Percentiles rank a stretch among this genome's conserved stretches.
phyloP scores from a whole-genome alignment of 2,329 filamentous ascomycete species.

The Paramyrothecium sp. region DNA sequence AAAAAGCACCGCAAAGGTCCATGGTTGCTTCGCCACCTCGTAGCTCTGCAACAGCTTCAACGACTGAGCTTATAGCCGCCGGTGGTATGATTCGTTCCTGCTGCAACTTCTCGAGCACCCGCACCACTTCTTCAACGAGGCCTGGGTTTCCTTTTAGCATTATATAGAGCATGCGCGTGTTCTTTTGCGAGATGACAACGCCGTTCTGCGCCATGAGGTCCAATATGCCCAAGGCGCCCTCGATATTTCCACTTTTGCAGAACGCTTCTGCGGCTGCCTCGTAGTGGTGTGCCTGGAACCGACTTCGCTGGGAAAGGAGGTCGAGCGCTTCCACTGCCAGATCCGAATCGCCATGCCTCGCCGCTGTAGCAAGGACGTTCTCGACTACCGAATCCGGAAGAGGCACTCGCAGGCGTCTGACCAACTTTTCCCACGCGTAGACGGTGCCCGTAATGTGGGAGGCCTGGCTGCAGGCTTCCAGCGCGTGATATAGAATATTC shows the following conservation, averaged over 20 bases:
- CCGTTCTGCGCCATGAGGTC: constrained; percentile 65
- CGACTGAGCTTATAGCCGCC: constrained; percentile 27
- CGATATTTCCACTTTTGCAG: constrained; percentile 55
- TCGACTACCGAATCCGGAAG: constrained; percentile 61
- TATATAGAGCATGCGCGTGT: constrained; percentile 61
- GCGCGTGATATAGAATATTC: constrained; percentile 66
- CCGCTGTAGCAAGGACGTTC: constrained; percentile 70
- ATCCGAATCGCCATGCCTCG: constrained; percentile 63
- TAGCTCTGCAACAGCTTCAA: constrained; percentile 29
- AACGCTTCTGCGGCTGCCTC: constrained; percentile 77
- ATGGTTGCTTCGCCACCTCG: constrained; percentile 28
- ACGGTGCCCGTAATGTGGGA: constrained; percentile 63
- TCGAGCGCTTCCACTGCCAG: constrained; percentile 72
- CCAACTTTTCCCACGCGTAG: constrained; percentile 69
- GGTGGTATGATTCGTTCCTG: constrained; percentile 34
- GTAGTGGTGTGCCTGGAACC: constrained; percentile 69
- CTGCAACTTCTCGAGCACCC: constrained; percentile 53
- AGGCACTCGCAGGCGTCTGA: constrained; percentile 41
- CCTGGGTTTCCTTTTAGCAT: constrained; percentile 48
- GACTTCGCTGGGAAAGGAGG: constrained; percentile 31
- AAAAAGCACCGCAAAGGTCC: constrained; percentile 27
- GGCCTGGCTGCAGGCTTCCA: constrained; percentile 70
- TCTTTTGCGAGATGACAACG: constrained; percentile 54
- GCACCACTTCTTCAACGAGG: constrained; percentile 51
- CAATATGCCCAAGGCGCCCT: constrained; percentile 66